Conservation (phyloP, 441 rosid genomes). For the Omphalea diandra region DNA sequence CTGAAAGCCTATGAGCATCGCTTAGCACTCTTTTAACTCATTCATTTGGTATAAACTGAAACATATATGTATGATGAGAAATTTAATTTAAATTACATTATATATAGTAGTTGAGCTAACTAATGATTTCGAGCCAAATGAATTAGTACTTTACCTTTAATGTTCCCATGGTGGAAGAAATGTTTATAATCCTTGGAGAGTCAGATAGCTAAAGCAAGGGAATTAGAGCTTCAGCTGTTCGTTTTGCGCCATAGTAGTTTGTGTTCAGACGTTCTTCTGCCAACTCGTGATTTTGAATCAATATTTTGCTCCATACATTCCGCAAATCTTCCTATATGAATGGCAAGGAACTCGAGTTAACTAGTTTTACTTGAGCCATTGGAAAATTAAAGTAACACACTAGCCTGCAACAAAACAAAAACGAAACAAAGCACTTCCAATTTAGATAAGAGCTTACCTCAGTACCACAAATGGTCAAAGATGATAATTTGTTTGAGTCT, state of each 20-base stretch:
- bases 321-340: conserved; percentile 20
- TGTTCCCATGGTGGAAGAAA: conserved; percentile 35
- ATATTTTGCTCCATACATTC: conserved; percentile 30
- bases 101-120: background rate
- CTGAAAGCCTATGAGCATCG: conserved; percentile 24
- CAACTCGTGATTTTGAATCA: conserved; percentile 29
- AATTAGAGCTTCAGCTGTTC: conserved; percentile 36
- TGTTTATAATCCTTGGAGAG: conserved; percentile 43
- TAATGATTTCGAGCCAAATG: background rate
- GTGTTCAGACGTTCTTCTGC: conserved; percentile 39
- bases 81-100: background rate
- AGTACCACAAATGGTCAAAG: background rate
- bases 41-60: conserved; percentile 16
- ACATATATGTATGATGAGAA: background rate
- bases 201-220: conserved; percentile 40
- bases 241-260: conserved; percentile 43
- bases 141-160: conserved; percentile 25
- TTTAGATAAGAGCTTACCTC: background rate
- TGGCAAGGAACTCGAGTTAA: background rate
- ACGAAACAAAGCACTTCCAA: too few relatives aligned
- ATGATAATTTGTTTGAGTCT: conserved; percentile 12
- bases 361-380: background rate
- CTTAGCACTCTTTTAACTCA: conserved; percentile 25
- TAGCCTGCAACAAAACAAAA: background rate
- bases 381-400: background rate